These are phyloP conservation scores for Anthracocystis panici-leucophaei DNA, from an alignment of 1,284 basidiomycete genomes.

Conservation along the genomic window DNA sequence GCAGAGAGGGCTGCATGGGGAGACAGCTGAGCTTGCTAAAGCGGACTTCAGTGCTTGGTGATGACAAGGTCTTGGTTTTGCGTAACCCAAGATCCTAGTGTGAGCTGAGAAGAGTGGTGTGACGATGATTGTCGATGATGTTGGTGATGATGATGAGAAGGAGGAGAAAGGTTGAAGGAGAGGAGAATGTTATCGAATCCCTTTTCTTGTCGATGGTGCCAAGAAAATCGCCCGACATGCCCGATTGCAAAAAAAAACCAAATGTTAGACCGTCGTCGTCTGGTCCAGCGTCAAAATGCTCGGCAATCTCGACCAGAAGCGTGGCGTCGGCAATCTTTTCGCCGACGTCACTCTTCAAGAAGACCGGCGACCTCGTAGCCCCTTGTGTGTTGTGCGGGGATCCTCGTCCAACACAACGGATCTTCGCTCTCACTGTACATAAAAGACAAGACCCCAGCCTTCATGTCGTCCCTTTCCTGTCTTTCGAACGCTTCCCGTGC, in stretches of 20 bases:
- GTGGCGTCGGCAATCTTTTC: slow-evolving; percentile 25
- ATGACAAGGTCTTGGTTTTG: slow-evolving; percentile 4
- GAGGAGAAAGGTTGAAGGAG: no score
- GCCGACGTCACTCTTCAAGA: slow-evolving; percentile 9
- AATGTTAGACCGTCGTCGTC: background rate
- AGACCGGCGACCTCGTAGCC: slow-evolving; percentile 30
- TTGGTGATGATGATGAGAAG: background rate
- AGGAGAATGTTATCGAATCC: no score
- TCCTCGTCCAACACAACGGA: background rate
- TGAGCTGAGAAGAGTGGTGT: background rate
- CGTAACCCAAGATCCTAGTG: slow-evolving; percentile 10
- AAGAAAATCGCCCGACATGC: background rate
- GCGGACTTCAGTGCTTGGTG: slow-evolving; percentile 24
- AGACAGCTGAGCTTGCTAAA: slow-evolving; percentile 15
- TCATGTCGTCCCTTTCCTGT: background rate
- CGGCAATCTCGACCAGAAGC: slow-evolving; percentile 9
- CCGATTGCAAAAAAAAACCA: background rate
- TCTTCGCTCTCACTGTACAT: background rate
- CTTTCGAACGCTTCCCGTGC: background rate
- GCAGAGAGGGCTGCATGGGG: slow-evolving; percentile 34
- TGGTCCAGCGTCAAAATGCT: background rate
- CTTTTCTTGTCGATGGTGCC: no score
- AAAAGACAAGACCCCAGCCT: background rate
- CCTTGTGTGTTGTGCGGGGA: slow-evolving; percentile 3
- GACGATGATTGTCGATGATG: slow-evolving; percentile 2